Conservation (phyloP, 2,329 filamentous ascomycete species). For the Colletotrichum tanaceti region DNA sequence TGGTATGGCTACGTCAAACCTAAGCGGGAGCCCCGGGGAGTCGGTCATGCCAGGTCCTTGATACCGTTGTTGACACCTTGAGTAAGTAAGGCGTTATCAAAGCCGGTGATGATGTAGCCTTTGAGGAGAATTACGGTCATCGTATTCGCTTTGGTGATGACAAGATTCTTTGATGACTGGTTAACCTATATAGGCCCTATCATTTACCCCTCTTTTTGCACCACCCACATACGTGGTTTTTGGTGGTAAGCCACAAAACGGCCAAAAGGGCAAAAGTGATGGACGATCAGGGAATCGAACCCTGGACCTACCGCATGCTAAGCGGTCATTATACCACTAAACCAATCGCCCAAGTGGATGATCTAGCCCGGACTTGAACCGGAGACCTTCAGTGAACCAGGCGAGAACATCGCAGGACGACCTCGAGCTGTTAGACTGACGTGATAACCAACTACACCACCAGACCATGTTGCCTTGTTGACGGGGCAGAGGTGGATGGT, state of each 20-base stretch:
- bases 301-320: slow-evolving; percentile 40
- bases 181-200: no score
- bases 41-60: neutral
- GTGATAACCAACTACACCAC: slow-evolving; percentile 62
- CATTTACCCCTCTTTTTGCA: no score
- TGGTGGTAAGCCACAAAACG: no score
- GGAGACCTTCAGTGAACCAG: slow-evolving; percentile 39
- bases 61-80: neutral
- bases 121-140: no score
- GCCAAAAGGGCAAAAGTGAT: neutral
- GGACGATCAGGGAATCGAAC: slow-evolving; percentile 40
- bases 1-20: no score
- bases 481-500: no score
- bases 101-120: neutral
- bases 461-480: slow-evolving; percentile 39
- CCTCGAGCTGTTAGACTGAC: slow-evolving; percentile 56
- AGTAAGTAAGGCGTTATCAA: neutral
- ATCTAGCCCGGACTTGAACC: slow-evolving; percentile 41
- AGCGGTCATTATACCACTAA: slow-evolving; percentile 41
- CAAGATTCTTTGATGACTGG: neutral
- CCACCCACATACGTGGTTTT: accelerated
- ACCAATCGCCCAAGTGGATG: slow-evolving; percentile 28
- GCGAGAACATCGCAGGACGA: accelerated
- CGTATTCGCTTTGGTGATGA: neutral
- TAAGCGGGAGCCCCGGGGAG: no score